Evolutionary conservation across 805 yeast genomes (phyloP).

Genomic region (Cephaloascus albidus): DNA sequence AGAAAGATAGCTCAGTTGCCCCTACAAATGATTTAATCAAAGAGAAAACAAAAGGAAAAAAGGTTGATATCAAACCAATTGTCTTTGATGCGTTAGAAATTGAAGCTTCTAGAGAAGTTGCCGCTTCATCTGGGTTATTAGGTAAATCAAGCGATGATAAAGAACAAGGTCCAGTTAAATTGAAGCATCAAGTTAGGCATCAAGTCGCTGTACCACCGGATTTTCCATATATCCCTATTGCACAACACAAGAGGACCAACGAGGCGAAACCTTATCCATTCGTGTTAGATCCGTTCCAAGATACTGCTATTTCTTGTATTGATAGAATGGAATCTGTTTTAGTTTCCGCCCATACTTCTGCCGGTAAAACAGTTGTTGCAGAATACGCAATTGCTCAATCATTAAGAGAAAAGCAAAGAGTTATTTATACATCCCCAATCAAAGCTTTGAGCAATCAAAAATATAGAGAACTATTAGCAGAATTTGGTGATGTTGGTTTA

Average conservation of each 20-base stretch:
- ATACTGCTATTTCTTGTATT: slow-evolving; percentile 91
- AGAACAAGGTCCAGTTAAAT: slow-evolving; percentile 40
- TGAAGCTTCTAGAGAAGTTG: slow-evolving; percentile 83
- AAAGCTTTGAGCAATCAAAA: slow-evolving; percentile 93
- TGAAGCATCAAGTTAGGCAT: slow-evolving; percentile 92
- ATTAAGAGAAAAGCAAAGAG: slow-evolving; percentile 84
- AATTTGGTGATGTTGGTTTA: slow-evolving; percentile 93
- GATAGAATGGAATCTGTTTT: slow-evolving; percentile 90
- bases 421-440: slow-evolving; percentile 91
- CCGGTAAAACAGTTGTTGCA: slow-evolving; percentile 96
- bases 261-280: slow-evolving; percentile 92
- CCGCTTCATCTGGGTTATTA: slow-evolving; percentile 67
- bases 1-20: slow-evolving; percentile 15
- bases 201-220: slow-evolving; percentile 95
- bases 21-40: slow-evolving; percentile 18
- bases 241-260: slow-evolving; percentile 66
- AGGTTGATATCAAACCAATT: slow-evolving; percentile 50
- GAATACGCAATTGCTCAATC: slow-evolving; percentile 96
- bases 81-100: slow-evolving; percentile 84
- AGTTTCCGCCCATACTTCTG: slow-evolving; percentile 96
- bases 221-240: slow-evolving; percentile 80
- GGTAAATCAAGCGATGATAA: slow-evolving; percentile 25
- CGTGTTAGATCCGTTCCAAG: slow-evolving; percentile 93
- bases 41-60: slow-evolving; percentile 13
- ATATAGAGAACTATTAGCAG: slow-evolving; percentile 84